A percentile compares a stretch with the other conserved stretches of the same genome.
Conservation (phyloP, 2,329 filamentous ascomycete species). For the Fusarium agapanthi region DNA sequence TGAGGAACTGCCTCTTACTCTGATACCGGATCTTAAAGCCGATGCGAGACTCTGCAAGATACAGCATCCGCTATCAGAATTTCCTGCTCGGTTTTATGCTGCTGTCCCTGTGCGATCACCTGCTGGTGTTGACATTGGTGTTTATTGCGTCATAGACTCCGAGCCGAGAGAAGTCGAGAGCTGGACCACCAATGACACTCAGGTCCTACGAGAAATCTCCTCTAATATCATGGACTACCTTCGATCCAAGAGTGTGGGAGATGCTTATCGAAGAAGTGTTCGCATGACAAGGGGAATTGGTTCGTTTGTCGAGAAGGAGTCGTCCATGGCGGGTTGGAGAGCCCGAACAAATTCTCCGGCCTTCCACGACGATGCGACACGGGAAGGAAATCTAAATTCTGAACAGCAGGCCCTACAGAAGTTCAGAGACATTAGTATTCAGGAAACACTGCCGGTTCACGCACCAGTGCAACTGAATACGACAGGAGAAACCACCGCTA, state of each 20-base stretch:
- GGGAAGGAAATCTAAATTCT: constrained; percentile 19
- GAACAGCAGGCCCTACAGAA: constrained; percentile 22
- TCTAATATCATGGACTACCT: constrained; percentile 50
- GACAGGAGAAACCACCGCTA: neutral
- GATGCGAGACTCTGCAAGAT: constrained; percentile 44
- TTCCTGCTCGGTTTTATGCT: constrained; percentile 48
- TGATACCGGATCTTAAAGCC: constrained; percentile 46
- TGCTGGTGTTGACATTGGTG: constrained; percentile 52
- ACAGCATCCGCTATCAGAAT: constrained; percentile 31
- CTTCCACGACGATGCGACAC: constrained; percentile 11
- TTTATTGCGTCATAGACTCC: constrained; percentile 46
- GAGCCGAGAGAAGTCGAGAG: neutral
- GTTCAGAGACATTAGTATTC: neutral
- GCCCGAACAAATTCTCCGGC: constrained; percentile 9
- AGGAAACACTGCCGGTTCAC: constrained; percentile 6
- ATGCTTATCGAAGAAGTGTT: constrained; percentile 44
- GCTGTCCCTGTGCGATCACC: constrained; percentile 52
- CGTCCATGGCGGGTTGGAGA: constrained; percentile 43
- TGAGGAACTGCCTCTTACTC: constrained; percentile 43
- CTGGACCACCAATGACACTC: constrained; percentile 42
- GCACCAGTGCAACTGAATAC: constrained; percentile 2
- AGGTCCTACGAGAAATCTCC: constrained; percentile 42
- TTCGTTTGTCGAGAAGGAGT: constrained; percentile 49
- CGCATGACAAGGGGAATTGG: constrained; percentile 52
- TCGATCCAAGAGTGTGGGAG: constrained; percentile 41